These are phyloP conservation scores for Mitragyna speciosa DNA, from an alignment of 257 asterid genomes.

Conservation along the genomic window DNA sequence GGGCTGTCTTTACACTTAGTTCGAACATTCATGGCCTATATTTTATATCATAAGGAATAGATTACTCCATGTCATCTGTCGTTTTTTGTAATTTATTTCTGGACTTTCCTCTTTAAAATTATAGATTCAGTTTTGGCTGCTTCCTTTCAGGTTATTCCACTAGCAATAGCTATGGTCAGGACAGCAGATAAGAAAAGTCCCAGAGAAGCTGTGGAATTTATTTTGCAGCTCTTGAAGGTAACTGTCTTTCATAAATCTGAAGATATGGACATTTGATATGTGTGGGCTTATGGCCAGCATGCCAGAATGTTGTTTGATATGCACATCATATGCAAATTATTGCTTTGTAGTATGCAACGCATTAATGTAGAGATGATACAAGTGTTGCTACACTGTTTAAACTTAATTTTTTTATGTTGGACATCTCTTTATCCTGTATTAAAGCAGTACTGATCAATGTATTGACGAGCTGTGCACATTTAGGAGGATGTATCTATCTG, in stretches of 20 bases:
- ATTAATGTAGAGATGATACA: background rate
- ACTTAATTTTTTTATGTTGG: background rate
- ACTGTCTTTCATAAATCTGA: background rate
- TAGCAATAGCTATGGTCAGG: constrained; percentile 87
- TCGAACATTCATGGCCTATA: background rate
- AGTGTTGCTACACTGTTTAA: background rate
- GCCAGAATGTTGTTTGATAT: background rate
- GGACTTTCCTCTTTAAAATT: constrained; percentile 13
- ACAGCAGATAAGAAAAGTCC: constrained; percentile 89
- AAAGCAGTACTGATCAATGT: background rate
- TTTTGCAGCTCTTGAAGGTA: constrained; percentile 97
- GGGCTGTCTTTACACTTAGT: background rate
- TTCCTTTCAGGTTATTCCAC: constrained; percentile 80
- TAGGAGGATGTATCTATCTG: background rate
- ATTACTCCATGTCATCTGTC: background rate
- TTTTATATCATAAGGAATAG: background rate
- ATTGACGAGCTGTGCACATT: background rate
- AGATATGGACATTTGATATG: background rate
- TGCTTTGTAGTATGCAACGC: background rate
- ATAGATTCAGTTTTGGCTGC: constrained; percentile 20
- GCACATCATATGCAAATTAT: background rate
- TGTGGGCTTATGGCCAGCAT: background rate
- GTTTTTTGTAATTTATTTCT: background rate
- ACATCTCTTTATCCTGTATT: background rate
- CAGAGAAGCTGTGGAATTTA: constrained; percentile 96